Conservation (phyloP, 169 alveolate genomes). For the Theileria sp. region DNA sequence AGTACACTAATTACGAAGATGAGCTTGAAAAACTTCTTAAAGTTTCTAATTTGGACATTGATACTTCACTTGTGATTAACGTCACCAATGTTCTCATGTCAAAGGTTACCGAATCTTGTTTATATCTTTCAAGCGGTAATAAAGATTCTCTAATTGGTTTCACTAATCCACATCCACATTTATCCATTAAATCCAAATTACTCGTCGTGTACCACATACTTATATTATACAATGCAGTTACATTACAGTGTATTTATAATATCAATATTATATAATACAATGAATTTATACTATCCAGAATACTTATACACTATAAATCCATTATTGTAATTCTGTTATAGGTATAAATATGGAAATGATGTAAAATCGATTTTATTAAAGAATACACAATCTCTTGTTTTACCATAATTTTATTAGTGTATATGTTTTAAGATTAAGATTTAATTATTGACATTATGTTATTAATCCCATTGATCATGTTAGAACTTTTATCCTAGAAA, state of each 20-base stretch:
- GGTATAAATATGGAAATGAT: constrained; percentile 45
- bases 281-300: background rate
- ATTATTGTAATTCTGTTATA: background rate
- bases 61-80: constrained; percentile 22
- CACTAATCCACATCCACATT: constrained; percentile 57
- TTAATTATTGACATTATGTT: constrained; percentile 27
- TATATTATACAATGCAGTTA: background rate
- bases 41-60: background rate
- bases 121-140: constrained; percentile 28
- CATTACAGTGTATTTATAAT: no score
- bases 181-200: constrained; percentile 31
- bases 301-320: background rate
- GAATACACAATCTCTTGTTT: constrained; percentile 38
- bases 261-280: background rate
- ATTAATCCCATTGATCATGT: constrained; percentile 56
- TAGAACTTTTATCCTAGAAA: constrained; percentile 28
- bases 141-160: constrained; percentile 60
- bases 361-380: constrained; percentile 12
- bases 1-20: background rate
- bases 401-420: constrained; percentile 19
- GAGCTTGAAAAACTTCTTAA: background rate
- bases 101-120: constrained; percentile 50
- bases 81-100: constrained; percentile 65
- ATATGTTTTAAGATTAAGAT: background rate
- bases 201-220: constrained; percentile 26